Percentiles rank a stretch among this genome's conserved stretches.
These are phyloP conservation scores for Oryza longistaminata DNA, from an alignment of 176 grass and related monocot genomes.

Conservation along the genomic window DNA sequence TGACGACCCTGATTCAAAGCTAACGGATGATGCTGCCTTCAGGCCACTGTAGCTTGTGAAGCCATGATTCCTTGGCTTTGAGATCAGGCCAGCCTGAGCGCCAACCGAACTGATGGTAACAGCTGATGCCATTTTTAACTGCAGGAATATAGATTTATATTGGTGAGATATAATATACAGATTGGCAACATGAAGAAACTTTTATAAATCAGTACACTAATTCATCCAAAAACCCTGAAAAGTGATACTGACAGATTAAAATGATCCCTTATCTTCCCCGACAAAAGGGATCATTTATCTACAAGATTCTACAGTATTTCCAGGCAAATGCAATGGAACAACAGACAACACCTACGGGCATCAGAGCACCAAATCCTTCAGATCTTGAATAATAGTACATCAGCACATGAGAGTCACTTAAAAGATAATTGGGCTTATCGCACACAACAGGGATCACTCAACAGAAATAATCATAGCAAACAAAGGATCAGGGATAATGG, in stretches of 20 bases:
- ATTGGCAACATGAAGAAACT: neutral
- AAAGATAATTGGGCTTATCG: neutral
- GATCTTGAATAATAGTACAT: neutral
- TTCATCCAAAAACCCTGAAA: neutral
- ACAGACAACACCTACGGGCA: neutral
- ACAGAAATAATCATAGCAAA: neutral
- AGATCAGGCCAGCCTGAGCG: slow-evolving; percentile 40
- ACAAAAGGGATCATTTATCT: neutral
- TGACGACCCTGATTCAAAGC: slow-evolving; percentile 20
- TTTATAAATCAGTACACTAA: neutral
- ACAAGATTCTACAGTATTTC: neutral
- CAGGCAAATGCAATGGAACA: neutral
- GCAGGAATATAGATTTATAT: slow-evolving; percentile 22
- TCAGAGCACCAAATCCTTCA: neutral
- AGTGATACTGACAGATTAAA: neutral
- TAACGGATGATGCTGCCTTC: slow-evolving; percentile 35
- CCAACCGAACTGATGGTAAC: slow-evolving; percentile 37
- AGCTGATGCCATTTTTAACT: slow-evolving; percentile 42
- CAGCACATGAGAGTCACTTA: neutral
- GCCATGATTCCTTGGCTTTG: slow-evolving; percentile 39
- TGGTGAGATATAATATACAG: neutral
- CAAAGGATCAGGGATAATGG: too few species aligned
- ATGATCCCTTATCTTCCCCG: neutral
- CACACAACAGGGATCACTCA: neutral
- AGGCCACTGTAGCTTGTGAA: slow-evolving; percentile 38